phyloP scores from a whole-genome alignment of 495 filamentous ascomycete genomes.

The Letharia lupina region DNA sequence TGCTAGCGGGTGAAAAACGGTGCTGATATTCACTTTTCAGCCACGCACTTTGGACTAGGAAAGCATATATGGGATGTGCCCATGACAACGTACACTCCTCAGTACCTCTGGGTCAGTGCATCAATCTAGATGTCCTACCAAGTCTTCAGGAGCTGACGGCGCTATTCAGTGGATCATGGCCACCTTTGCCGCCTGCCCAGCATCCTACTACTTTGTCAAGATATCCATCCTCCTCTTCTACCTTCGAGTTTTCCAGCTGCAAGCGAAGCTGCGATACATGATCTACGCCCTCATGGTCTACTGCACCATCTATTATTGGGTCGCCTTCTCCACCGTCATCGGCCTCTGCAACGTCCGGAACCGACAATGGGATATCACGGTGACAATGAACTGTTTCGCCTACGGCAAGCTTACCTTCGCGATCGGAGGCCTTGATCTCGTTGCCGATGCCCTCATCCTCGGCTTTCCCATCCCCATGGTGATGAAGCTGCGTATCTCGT shows the following conservation, averaged over 20 bases:
- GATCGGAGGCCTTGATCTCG: constrained; percentile 19
- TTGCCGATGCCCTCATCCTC: constrained; percentile 16
- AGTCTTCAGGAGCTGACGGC: background rate
- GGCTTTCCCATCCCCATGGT: constrained; percentile 17
- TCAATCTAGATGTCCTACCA: background rate
- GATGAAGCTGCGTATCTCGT: constrained; percentile 13
- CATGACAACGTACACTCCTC: constrained; percentile 3
- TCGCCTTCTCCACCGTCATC: constrained; percentile 14
- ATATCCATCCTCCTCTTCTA: constrained; percentile 21
- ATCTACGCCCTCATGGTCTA: constrained; percentile 18
- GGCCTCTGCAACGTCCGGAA: constrained; percentile 18
- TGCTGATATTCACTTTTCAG: constrained; percentile 8
- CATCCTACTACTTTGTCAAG: constrained; percentile 20
- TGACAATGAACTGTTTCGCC: constrained; percentile 20
- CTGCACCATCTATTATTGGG: constrained; percentile 18
- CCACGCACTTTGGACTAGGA: constrained; percentile 16
- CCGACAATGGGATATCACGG: constrained; percentile 13
- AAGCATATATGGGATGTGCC: constrained; percentile 20
- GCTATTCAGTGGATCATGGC: constrained; percentile 18
- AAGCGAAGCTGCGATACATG: constrained; percentile 11
- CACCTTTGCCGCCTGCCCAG: constrained; percentile 19
- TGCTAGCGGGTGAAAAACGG: background rate
- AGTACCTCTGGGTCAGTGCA: constrained; percentile 15
- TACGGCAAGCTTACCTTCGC: constrained; percentile 15
- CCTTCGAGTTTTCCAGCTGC: constrained; percentile 14